Base-by-base conservation (phyloP, 2,329 filamentous ascomycete species). In the Colletotrichum sp. region DNA sequence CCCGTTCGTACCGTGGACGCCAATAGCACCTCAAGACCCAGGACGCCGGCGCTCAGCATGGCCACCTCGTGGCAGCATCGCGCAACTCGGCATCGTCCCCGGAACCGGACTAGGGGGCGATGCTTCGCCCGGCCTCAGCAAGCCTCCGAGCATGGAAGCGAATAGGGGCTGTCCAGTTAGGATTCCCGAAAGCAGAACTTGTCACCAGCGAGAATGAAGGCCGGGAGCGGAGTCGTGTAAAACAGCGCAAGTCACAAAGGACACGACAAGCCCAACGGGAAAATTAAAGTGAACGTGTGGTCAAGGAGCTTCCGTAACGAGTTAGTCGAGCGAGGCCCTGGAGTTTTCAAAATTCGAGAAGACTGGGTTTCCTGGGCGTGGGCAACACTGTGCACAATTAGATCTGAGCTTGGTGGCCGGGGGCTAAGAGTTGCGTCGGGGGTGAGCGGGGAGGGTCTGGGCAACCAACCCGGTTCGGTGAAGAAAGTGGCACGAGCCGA, bases 51-150 rank as follows among this genome's bases (percentile, higher is more conserved):
- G 64, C 59, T 73, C 63, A 65, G 70, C 73, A 75, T 75, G 73
- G 70, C 57, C 64, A 48, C 73, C 73, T 73, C 73, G 73, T 75
- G 73, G 73, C 73, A 75, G 25, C 30, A 25, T n/a, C 44, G 55
- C 55, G 30, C 68, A 61, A 72, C 28, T 25, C 36, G 19, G 64
- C 55, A 22, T 30, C 36, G 22, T 39, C 32, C 22, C 73, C 70
- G 73, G 64, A 75, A 73, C 19, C 15, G 64, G 57, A 16, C 59
- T 75, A 65, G 70, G 48, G 44, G 32, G 32, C 25, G 32, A 34
- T 48, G 57, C 32, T 15, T 72, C 30, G 55, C 27, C 48, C 70
- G 34, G 34, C 64, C 44, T 36, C 57, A 75, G 59, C 73, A 75
- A 68, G 73, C 64, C 73, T 65, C 59, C 32, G 28, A 63, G 30